Evolutionary conservation across 805 yeast species (phyloP).

Genomic region (Spathaspora passalidarum): DNA sequence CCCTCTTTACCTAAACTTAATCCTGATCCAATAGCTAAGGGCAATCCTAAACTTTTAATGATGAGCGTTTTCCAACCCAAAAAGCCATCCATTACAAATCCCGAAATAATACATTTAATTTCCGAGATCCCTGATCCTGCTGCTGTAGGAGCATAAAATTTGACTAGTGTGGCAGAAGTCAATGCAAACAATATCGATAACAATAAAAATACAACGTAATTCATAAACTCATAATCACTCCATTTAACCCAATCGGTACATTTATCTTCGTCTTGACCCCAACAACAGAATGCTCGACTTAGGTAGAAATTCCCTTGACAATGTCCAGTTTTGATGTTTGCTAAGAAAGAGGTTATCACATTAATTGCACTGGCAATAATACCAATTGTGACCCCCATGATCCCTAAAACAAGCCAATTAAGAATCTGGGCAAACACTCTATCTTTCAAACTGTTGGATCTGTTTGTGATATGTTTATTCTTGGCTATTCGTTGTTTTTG

Average conservation of each 20-base stretch:
- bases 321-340: conserved; percentile 73
- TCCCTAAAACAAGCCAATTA: conserved; percentile 71
- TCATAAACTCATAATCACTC: conserved; percentile 42
- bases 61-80: conserved; percentile 68
- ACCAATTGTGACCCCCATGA: conserved; percentile 78
- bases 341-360: conserved; percentile 82
- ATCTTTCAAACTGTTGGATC: conserved; percentile 14
- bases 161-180: conserved; percentile 66
- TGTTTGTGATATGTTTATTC: conserved; percentile 7
- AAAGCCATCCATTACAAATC: conserved; percentile 78
- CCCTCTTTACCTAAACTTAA: conserved; percentile 96
- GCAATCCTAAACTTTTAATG: conserved; percentile 78
- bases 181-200: conserved; percentile 62
- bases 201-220: conserved; percentile 57
- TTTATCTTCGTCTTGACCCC: conserved; percentile 48
- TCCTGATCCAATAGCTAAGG: conserved; percentile 91
- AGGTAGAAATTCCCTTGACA: conserved; percentile 70
- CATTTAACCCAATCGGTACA: conserved; percentile 75
- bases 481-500: conserved; percentile 34
- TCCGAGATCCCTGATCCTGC: conserved; percentile 98
- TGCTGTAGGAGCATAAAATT: conserved; percentile 77
- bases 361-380: conserved; percentile 78
- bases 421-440: conserved; percentile 39
- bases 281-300: conserved; percentile 78
- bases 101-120: conserved; percentile 90